Percentiles rank a stretch among this genome's conserved stretches.
Evolutionary conservation across 75 land plant species (phyloP).

Genomic region (Sequoia sempervirens): DNA sequence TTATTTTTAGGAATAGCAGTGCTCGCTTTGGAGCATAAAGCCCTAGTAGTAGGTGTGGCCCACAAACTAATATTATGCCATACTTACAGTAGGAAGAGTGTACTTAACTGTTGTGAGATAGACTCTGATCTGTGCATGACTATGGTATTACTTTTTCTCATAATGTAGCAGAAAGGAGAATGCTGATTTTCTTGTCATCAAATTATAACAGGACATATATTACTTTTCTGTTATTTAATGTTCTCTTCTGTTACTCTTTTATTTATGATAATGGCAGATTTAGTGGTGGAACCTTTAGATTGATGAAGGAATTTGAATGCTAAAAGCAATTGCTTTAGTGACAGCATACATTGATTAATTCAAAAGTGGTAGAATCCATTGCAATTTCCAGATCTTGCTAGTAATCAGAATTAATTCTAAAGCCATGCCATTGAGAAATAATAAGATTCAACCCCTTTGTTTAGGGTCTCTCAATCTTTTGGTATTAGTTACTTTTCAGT

Average conservation of each 20-base stretch:
- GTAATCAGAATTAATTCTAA: background rate
- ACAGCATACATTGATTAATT: background rate
- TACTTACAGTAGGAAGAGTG: background rate
- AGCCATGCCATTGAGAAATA: background rate
- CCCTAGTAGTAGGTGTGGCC: background rate
- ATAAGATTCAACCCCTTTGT: too few relatives aligned
- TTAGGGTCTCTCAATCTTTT: too few relatives aligned
- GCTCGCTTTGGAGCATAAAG: background rate
- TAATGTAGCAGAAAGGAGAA: background rate
- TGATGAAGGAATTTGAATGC: background rate
- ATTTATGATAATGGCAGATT: background rate
- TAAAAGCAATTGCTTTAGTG: background rate
- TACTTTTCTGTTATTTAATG: background rate
- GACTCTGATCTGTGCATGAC: background rate
- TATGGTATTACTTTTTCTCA: background rate
- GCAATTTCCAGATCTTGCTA: background rate
- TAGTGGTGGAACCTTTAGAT: background rate
- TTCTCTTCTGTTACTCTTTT: background rate
- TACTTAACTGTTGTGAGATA: background rate
- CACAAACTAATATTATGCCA: background rate
- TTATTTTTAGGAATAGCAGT: background rate
- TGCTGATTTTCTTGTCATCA: background rate
- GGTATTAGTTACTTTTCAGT: background rate
- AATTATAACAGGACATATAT: background rate
- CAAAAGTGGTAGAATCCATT: background rate